Base-by-base conservation (phyloP, 441 rosid species). In the Gossypium davidsonii region DNA sequence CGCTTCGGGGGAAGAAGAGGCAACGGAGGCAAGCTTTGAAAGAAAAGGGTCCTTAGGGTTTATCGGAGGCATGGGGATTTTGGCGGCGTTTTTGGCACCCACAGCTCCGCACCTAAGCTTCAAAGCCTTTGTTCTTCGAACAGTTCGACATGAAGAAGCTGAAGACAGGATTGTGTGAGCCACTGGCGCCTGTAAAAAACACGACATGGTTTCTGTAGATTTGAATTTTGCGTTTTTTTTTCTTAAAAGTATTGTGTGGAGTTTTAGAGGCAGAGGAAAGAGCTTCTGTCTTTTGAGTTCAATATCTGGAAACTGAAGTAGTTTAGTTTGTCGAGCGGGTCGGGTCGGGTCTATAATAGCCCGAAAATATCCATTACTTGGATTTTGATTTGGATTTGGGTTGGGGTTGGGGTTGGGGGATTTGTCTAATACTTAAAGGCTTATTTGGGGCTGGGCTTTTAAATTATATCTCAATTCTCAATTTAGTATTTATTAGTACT, bases 21-120 rank as follows among this genome's bases (percentile, higher is more conserved):
- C 91, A 8, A 79, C 81, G 9, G 89, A 79, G 46, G 96, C 88
- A 23, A 91, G 87, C 52, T 76, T 87, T 3, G 87, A 77, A 8
- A 91, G 85, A 65, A 91, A 91, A 2, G 92, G 89, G 81, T 90
- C 98, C 14, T 87, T 88, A 17, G 96, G 94, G 87, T 93, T 86
- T 1, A 88, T 3, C 1, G 94, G 93, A 52, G 96, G 89, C 79
- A 83, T 78, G 21, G 91, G 93, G 73, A 91, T 84, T 73, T 82
- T 85, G 8, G 91, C 83, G 4, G 91, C 75, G 73, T 75, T 77
- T 79, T 69, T 75, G 28, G 76, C 83, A 53, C 83, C 76, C 48
- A 83, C 52, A 57, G 78, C 76, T 42, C 67, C 3, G 55, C 73
- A 74, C 52, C 76, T 52, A 25, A 74, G 25, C 79, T 67, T 87